Base-by-base conservation (phyloP, 164 flowering plant species). In the Vitis cinerea region DNA sequence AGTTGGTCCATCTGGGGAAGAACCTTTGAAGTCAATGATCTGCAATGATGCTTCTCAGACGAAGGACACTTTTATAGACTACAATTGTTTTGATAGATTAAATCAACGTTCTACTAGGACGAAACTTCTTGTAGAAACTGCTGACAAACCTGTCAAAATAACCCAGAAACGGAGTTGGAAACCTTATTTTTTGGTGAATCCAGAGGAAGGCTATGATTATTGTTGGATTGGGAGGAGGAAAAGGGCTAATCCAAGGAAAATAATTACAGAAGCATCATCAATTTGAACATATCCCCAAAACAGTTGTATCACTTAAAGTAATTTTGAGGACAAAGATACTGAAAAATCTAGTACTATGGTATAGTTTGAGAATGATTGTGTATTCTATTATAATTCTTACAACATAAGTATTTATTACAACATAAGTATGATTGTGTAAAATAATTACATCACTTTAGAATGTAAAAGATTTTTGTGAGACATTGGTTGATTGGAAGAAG, bases 131-230 rank as follows among this genome's bases (percentile, higher is more conserved):
- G 52, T 67, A 47, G 64, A 74, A 72, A 72, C 56, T 58, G 60
- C 27, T 63, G 73, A 23, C 27, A 1, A 23, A 23, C 27, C 27
- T 23, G 27, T 1, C 27, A 23, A 23, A 23, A 23, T 23, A 23
- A 72, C 59, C 17, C 74, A 49, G 55, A 84, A 72, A 65, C 78
- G 83, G 76, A 81, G 75, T 1, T 63, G 79, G 67, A 80, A 68
- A 71, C 79, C 77, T 19, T 80, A 74, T 74, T 62, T 76, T 44
- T 59, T 75, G 59, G 67, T 78, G 77, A 80, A 74, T 55, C 76
- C 82, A 19, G 82, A 78, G 31, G 84, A 82, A 70, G 81, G 83
- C 19, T 76, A 82, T 73, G 73, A 76, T 8, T 70, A 74, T 70
- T 68, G 64, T 53, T 71, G 78, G 83, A 56, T 56, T 15, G 14